phyloP scores from a whole-genome alignment of 805 yeast species.

The Yarrowia keelungensis region DNA sequence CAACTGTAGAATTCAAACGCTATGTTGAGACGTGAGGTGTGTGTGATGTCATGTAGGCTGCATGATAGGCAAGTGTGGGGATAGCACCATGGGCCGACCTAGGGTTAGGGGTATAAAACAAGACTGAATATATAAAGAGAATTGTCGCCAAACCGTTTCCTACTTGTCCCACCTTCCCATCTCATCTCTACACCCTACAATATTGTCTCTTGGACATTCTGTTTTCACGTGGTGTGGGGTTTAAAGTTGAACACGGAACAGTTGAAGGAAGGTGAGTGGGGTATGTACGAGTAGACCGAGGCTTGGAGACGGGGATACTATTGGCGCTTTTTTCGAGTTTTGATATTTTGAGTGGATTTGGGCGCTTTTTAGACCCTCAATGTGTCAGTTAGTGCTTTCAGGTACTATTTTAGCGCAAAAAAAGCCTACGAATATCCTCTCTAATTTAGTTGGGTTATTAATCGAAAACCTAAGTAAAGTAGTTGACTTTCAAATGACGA shows the following conservation, averaged over 20 bases:
- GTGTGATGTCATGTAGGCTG: conserved; percentile 4
- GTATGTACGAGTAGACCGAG: background rate
- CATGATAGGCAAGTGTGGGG: conserved; percentile 5
- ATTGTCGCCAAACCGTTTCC: too few species aligned
- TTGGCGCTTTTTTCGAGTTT: too few species aligned
- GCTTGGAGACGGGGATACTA: too few species aligned
- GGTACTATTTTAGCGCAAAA: too few species aligned
- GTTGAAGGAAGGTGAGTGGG: background rate
- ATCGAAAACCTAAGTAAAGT: too few species aligned
- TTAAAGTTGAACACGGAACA: conserved; percentile 2
- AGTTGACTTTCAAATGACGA: too few species aligned
- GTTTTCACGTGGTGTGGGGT: conserved; percentile 36
- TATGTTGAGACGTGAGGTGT: background rate
- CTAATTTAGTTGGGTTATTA: too few species aligned
- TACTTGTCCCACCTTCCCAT: background rate
- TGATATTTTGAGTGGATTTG: too few species aligned
- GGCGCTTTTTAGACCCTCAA: too few species aligned
- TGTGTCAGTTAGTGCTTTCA: too few species aligned
- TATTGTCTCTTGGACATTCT: background rate
- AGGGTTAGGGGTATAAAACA: background rate
- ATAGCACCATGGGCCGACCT: background rate
- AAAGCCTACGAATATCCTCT: too few species aligned
- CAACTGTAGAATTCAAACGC: conserved; percentile 1
- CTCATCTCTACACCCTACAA: background rate
- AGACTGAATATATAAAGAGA: too few species aligned